A percentile compares a stretch with the other conserved stretches of the same genome.
phyloP scores from a whole-genome alignment of 495 filamentous ascomycete genomes.

The Podospora anserina region DNA sequence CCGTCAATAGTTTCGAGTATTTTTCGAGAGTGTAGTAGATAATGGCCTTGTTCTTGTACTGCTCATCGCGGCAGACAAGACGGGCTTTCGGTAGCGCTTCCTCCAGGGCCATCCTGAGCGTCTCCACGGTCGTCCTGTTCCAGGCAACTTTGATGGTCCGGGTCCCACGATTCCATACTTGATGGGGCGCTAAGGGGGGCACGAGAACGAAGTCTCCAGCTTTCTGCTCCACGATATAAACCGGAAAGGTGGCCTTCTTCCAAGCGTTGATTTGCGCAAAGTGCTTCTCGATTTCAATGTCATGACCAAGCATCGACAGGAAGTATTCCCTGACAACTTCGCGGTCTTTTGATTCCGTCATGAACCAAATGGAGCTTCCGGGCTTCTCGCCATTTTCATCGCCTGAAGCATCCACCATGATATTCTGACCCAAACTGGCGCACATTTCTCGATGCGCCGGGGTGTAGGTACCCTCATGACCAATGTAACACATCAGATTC shows the following conservation, averaged over 20 bases:
- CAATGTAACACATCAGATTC: constrained; percentile 98
- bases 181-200: constrained; percentile 93
- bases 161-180: constrained; percentile 97
- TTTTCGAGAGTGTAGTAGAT: constrained; percentile 78
- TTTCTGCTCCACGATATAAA: constrained; percentile 87
- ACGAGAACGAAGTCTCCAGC: constrained; percentile 94
- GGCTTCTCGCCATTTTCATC: constrained; percentile 66
- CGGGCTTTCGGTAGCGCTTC: constrained; percentile 85
- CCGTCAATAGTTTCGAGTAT: constrained; percentile 64
- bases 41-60: constrained; percentile 98
- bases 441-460: constrained; percentile 98
- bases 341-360: constrained; percentile 91
- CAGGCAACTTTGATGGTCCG: constrained; percentile 95
- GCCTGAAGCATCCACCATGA: constrained; percentile 91
- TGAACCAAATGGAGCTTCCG: constrained; percentile 95
- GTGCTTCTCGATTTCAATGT: constrained; percentile 93
- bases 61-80: constrained; percentile 94
- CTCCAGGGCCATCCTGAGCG: constrained; percentile 74
- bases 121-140: constrained; percentile 95
- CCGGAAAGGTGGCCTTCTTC: constrained; percentile 86
- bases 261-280: constrained; percentile 93
- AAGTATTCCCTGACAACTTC: constrained; percentile 88
- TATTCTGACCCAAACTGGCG: constrained; percentile 89
- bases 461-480: constrained; percentile 96
- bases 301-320: constrained; percentile 83